Conservation (phyloP, 2,329 filamentous ascomycete genomes). For the Talaromyces verruculosus region DNA sequence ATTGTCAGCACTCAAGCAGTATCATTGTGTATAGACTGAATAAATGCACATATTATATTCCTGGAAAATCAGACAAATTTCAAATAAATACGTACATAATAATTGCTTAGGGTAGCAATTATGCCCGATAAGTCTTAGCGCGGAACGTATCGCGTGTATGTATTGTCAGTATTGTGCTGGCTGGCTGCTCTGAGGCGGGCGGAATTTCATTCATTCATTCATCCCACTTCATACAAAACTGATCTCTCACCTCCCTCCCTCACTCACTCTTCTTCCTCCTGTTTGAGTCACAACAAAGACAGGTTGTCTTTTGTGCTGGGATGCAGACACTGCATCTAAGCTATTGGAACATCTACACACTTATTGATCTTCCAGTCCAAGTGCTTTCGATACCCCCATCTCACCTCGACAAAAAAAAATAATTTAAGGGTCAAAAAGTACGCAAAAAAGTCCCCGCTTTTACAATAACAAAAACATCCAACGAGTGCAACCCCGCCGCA, state of each 20-base stretch:
- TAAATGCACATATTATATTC: background rate
- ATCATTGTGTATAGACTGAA: background rate
- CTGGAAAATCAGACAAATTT: background rate
- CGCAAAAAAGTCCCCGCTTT: conserved; percentile 21
- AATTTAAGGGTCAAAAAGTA: conserved; percentile 12
- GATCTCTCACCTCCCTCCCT: background rate
- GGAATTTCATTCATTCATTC: conserved; percentile 23
- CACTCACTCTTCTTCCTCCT: conserved; percentile 5
- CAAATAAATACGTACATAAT: too few relatives aligned
- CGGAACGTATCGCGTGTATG: conserved; percentile 12
- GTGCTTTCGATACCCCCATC: background rate
- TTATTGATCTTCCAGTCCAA: conserved; percentile 6
- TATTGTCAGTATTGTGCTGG: background rate
- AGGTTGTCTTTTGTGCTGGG: conserved; percentile 26
- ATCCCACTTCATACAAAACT: conserved; percentile 25
- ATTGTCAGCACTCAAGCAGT: background rate
- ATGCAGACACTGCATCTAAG: conserved; percentile 30
- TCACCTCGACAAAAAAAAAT: conserved; percentile 7
- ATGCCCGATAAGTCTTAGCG: conserved; percentile 20
- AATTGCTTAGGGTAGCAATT: background rate
- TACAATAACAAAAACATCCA: conserved; percentile 28
- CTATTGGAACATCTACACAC: conserved; percentile 21
- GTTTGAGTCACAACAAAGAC: conserved; percentile 21
- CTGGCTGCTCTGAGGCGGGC: conserved; percentile 14
- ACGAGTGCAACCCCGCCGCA: conserved; percentile 15